A percentile compares a stretch with the other conserved stretches of the same genome.
Conservation (phyloP, 495 filamentous ascomycete species). For the Neurospora sp. region DNA sequence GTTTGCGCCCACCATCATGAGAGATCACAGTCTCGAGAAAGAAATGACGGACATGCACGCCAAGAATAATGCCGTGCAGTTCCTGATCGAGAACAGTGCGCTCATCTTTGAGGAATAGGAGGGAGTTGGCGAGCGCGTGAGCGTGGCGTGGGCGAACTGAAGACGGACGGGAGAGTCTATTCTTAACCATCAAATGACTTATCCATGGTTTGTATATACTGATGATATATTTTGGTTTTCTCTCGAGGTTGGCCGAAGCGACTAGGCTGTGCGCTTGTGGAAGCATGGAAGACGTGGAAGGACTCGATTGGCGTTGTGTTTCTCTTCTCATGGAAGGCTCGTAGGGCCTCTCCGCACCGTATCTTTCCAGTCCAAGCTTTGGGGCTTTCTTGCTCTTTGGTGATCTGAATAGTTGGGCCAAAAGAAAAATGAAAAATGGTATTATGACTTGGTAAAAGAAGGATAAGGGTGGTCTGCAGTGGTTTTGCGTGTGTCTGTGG, state of each 20-base stretch:
- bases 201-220: conserved; percentile 8
- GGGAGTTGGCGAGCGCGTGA: conserved; percentile 1
- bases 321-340: neutral
- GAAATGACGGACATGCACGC: conserved; percentile 94
- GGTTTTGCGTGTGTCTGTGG: neutral
- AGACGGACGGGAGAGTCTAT: neutral
- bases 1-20: conserved; percentile 96
- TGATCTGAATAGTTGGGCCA: neutral
- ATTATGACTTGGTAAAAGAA: neutral
- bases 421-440: neutral
- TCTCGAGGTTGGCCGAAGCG: neutral
- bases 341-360: neutral
- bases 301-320: neutral
- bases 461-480: neutral
- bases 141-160: neutral
- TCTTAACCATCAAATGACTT: neutral
- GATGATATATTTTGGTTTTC: conserved; percentile 2
- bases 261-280: neutral
- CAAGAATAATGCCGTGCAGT: conserved; percentile 84
- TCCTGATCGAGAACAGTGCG: conserved; percentile 77
- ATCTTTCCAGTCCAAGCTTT: neutral
- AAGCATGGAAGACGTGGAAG: neutral
- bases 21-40: conserved; percentile 73
- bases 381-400: neutral
- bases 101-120: conserved; percentile 52